Percentiles rank a stretch among this genome's conserved stretches.
These are phyloP conservation scores for Colletotrichum karsti DNA, from an alignment of 2,329 filamentous ascomycete genomes.

Conservation along the genomic window DNA sequence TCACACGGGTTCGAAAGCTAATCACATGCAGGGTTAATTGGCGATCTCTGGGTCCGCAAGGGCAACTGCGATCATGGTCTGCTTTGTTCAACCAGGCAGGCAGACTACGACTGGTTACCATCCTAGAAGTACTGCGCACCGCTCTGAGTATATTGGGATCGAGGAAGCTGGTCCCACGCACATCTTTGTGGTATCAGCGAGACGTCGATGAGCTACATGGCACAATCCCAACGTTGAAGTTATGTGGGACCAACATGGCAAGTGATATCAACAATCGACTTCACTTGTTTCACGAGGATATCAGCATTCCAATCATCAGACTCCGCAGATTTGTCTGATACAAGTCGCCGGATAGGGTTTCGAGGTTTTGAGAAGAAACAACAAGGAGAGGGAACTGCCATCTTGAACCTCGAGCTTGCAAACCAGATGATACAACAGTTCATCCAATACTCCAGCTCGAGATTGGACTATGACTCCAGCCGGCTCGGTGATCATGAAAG, in stretches of 20 bases:
- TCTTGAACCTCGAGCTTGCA: neutral
- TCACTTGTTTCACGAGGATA: neutral
- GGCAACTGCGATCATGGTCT: too few species aligned
- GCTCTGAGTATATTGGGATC: neutral
- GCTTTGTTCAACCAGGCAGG: too few species aligned
- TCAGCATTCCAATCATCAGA: neutral
- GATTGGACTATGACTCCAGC: neutral
- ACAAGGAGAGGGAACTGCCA: neutral
- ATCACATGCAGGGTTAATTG: neutral
- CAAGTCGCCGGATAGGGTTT: neutral
- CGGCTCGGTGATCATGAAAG: too few species aligned
- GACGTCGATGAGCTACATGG: neutral
- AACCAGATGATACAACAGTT: too few species aligned
- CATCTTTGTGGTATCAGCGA: neutral
- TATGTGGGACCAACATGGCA: neutral
- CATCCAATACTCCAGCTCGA: neutral
- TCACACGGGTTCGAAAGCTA: neutral
- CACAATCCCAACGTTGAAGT: neutral
- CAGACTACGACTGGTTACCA: too few species aligned
- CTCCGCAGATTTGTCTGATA: neutral
- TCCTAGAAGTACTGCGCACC: neutral
- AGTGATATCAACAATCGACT: neutral
- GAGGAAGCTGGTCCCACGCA: neutral
- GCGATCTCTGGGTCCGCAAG: neutral
- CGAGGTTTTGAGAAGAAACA: neutral